Conservation (phyloP, 768 basidiomycete species). For the Cystofilobasidium bisporidii region DNA sequence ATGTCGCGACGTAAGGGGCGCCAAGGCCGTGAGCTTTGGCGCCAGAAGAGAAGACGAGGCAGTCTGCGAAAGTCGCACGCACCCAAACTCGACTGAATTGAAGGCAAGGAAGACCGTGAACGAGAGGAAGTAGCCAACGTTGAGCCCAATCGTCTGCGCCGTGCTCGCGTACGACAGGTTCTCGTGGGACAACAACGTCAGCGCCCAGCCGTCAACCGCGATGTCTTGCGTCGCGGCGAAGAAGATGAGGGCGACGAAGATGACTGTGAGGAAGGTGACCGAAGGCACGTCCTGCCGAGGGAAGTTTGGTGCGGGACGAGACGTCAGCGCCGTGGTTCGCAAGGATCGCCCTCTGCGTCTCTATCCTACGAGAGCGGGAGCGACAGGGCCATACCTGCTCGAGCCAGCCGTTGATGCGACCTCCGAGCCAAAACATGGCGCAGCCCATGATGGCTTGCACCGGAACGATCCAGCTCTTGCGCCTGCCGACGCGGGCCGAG, state of each 20-base stretch:
- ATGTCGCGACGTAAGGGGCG: slow-evolving; percentile 39
- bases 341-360: too few species aligned
- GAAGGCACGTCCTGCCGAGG: slow-evolving; percentile 62
- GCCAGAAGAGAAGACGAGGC: neutral
- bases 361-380: too few species aligned
- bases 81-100: slow-evolving; percentile 88
- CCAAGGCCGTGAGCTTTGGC: neutral
- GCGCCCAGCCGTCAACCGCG: slow-evolving; percentile 72
- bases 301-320: too few species aligned
- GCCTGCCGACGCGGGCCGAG: slow-evolving; percentile 68
- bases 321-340: too few species aligned
- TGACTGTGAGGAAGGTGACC: slow-evolving; percentile 61
- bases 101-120: slow-evolving; percentile 97
- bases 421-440: slow-evolving; percentile 47
- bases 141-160: slow-evolving; percentile 93
- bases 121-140: slow-evolving; percentile 87
- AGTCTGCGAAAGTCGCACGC: slow-evolving; percentile 29
- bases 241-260: slow-evolving; percentile 82
- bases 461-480: slow-evolving; percentile 98
- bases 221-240: slow-evolving; percentile 99
- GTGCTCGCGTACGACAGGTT: slow-evolving; percentile 95
- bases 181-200: slow-evolving; percentile 67
- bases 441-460: slow-evolving; percentile 85
- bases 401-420: slow-evolving; percentile 27
- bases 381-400: slow-evolving; percentile 6